Evolutionary conservation across 768 basidiomycete species (phyloP).

Genomic region (Tephrocybe sp.): DNA sequence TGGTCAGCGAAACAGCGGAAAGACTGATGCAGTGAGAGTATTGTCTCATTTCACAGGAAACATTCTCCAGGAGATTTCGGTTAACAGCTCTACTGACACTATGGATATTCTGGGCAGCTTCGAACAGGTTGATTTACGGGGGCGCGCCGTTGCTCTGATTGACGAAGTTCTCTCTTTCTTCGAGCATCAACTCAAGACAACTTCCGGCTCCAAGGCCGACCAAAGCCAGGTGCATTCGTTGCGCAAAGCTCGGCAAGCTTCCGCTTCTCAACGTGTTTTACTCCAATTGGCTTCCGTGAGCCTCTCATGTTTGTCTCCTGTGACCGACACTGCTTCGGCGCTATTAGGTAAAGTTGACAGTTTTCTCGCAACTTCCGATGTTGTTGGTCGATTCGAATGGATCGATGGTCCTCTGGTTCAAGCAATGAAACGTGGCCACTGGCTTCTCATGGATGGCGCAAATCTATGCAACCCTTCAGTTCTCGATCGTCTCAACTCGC

Average conservation of each 20-base stretch:
- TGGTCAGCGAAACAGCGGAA: constrained; percentile 73
- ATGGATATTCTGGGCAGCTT: constrained; percentile 94
- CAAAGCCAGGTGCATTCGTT: constrained; percentile 20
- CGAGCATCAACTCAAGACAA: constrained; percentile 38
- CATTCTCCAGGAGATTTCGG: constrained; percentile 64
- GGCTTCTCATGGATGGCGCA: constrained; percentile 90
- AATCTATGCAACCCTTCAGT: constrained; percentile 96
- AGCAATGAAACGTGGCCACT: constrained; percentile 85
- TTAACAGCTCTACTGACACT: constrained; percentile 89
- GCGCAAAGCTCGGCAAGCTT: constrained; percentile 18
- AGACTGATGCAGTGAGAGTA: constrained; percentile 70
- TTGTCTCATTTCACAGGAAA: constrained; percentile 74
- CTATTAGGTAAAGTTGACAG: constrained; percentile 22
- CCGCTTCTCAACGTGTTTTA: constrained; percentile 9
- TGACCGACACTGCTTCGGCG: constrained; percentile 7
- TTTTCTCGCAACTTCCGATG: constrained; percentile 23
- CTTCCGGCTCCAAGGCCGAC: constrained; percentile 26
- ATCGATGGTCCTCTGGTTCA: constrained; percentile 88
- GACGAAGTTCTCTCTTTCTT: constrained; percentile 39
- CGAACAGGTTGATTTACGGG: constrained; percentile 78
- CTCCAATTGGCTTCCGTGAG: constrained; percentile 16
- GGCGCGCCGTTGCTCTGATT: constrained; percentile 36
- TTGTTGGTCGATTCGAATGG: constrained; percentile 81
- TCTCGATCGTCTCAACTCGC: constrained; percentile 92
- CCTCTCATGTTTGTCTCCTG: constrained; percentile 10